Conservation (phyloP, 2,329 filamentous ascomycete species). For the Cordyceps cicadae region DNA sequence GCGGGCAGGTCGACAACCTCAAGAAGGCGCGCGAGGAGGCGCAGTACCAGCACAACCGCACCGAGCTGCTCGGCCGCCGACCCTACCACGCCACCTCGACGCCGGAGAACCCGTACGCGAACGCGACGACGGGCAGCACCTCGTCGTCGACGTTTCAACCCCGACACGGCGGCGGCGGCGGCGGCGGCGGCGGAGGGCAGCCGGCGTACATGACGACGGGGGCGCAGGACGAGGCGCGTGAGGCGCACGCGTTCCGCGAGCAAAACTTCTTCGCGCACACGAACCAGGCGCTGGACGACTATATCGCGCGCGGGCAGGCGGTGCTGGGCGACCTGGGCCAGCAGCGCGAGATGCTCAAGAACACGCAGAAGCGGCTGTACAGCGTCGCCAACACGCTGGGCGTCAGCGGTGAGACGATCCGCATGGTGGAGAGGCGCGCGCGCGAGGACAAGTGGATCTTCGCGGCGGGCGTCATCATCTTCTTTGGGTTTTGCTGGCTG, state of each 20-base stretch:
- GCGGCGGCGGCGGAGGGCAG: not conserved
- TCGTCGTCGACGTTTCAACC: slow-evolving; percentile 30
- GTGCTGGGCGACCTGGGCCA: slow-evolving; percentile 82
- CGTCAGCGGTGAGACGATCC: slow-evolving; percentile 89
- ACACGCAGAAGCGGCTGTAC: slow-evolving; percentile 83
- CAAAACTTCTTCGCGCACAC: slow-evolving; percentile 79
- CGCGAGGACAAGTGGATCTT: slow-evolving; percentile 99
- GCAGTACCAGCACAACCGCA: slow-evolving; percentile 56
- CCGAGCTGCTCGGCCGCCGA: slow-evolving; percentile 76
- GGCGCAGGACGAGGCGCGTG: slow-evolving; percentile 58
- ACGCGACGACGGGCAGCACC: slow-evolving; percentile 30
- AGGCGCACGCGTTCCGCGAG: slow-evolving; percentile 78
- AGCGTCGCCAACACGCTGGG: slow-evolving; percentile 90
- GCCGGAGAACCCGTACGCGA: slow-evolving; percentile 88
- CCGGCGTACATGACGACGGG: slow-evolving; percentile 33
- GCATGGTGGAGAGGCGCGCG: slow-evolving; percentile 88
- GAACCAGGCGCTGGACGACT: slow-evolving; percentile 83
- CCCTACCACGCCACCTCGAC: slow-evolving; percentile 58
- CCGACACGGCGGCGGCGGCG: slow-evolving; percentile 31
- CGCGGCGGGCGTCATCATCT: slow-evolving; percentile 73
- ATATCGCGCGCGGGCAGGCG: slow-evolving; percentile 81
- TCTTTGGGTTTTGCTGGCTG: slow-evolving; percentile 86
- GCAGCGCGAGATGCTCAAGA: slow-evolving; percentile 91
- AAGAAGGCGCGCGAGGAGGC: slow-evolving; percentile 72
- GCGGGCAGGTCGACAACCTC: slow-evolving; percentile 66